Evolutionary conservation across 1,139 yeast species (phyloP).

Genomic region (Debaryomyces sp.): DNA sequence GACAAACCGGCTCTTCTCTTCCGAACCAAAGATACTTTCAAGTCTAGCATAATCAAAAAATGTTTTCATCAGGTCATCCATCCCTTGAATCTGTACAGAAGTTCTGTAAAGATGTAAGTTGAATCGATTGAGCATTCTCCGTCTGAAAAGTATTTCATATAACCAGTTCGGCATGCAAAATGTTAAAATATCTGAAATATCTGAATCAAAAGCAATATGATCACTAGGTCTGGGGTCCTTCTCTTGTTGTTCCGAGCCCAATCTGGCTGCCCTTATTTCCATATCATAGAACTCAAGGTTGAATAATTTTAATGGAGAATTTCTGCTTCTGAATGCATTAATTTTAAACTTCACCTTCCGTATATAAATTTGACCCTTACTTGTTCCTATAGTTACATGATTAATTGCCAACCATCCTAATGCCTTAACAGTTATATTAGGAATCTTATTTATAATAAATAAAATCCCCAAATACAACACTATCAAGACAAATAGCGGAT

Average conservation of each 20-base stretch:
- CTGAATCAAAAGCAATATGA: background rate
- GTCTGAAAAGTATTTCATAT: conserved; percentile 15
- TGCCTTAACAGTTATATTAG: conserved; percentile 35
- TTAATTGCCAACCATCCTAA: conserved; percentile 42
- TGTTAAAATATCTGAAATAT: background rate
- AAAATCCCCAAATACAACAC: conserved; percentile 1
- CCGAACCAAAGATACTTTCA: conserved; percentile 23
- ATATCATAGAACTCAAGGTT: conserved; percentile 33
- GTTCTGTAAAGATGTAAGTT: conserved; percentile 32
- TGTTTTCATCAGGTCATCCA: conserved; percentile 19
- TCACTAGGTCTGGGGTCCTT: background rate
- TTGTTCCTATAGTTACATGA: conserved; percentile 28
- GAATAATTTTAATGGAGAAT: conserved; percentile 34
- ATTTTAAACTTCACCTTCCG: conserved; percentile 28
- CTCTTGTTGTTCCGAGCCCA: background rate
- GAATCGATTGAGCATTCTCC: conserved; percentile 32
- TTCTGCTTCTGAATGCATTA: conserved; percentile 27
- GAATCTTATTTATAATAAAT: conserved; percentile 28
- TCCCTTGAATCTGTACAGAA: conserved; percentile 22
- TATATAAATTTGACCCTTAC: conserved; percentile 21
- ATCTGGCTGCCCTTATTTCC: conserved; percentile 16
- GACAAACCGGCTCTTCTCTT: conserved; percentile 25
- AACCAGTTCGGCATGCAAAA: conserved; percentile 12
- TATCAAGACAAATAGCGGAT: background rate
- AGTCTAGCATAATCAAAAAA: conserved; percentile 35